Conservation (phyloP, 2,329 filamentous ascomycete species). For the Arachnopeziza araneosa region DNA sequence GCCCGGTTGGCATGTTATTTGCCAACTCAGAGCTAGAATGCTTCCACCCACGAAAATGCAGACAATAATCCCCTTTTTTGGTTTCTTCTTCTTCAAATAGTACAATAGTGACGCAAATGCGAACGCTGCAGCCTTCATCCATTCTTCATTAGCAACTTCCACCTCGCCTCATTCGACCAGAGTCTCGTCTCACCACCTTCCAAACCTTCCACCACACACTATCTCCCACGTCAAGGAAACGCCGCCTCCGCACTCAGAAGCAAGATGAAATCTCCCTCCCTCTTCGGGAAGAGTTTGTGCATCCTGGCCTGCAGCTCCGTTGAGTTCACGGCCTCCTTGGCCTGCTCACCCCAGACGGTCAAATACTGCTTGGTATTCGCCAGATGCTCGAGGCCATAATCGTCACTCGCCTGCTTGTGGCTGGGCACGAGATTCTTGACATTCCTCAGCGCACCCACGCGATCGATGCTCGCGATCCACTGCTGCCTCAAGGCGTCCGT, state of each 20-base stretch:
- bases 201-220: no score
- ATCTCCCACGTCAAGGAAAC: background rate
- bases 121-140: no score
- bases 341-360: constrained; percentile 5
- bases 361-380: constrained; percentile 25
- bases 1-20: no score
- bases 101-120: no score
- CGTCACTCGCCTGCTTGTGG: constrained; percentile 24
- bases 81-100: no score
- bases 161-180: no score
- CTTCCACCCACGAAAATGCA: no score
- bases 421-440: constrained; percentile 26
- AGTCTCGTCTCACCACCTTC: no score
- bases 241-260: background rate
- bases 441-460: constrained; percentile 27
- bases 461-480: constrained; percentile 30
- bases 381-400: constrained; percentile 24
- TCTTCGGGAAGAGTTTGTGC: background rate
- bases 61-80: no score
- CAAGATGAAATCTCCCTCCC: background rate
- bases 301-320: background rate
- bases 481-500: constrained; percentile 23
- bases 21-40: no score
- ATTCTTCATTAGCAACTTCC: no score
- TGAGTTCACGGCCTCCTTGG: background rate